phyloP scores from a whole-genome alignment of 192 early-diverging fungal genomes.

The Dissophora ornata region DNA sequence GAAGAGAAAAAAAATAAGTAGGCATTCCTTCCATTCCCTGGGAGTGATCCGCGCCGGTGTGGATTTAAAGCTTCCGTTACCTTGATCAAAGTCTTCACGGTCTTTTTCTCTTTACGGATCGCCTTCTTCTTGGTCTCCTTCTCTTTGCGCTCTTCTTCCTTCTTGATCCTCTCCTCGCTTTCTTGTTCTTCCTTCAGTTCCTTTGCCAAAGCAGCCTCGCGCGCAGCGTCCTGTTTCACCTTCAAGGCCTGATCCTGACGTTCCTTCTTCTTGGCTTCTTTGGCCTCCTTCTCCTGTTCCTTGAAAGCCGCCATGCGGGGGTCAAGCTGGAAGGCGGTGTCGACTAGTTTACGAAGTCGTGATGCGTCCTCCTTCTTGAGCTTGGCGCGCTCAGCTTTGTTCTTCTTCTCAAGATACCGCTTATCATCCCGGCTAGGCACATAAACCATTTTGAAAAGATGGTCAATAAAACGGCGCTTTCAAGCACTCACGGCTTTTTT shows the following conservation, averaged over 20 bases:
- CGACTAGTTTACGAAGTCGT: slow-evolving; percentile 64
- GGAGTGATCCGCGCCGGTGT: too few species aligned
- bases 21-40: neutral
- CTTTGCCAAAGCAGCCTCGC: slow-evolving; percentile 43
- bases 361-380: slow-evolving; percentile 87
- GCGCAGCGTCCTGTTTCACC: slow-evolving; percentile 50
- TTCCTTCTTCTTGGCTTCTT: slow-evolving; percentile 75
- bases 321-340: slow-evolving; percentile 74
- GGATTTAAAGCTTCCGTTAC: too few species aligned
- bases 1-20: neutral
- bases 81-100: slow-evolving; percentile 67
- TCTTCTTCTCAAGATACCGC: slow-evolving; percentile 80
- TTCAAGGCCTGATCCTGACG: slow-evolving; percentile 60
- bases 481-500: too few species aligned
- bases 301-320: slow-evolving; percentile 81
- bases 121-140: slow-evolving; percentile 64
- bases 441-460: too few species aligned
- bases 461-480: too few species aligned
- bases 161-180: slow-evolving; percentile 60
- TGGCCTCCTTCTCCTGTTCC: slow-evolving; percentile 73
- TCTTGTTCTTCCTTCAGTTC: slow-evolving; percentile 55
- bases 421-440: slow-evolving; percentile 76
- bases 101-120: slow-evolving; percentile 81
- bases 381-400: slow-evolving; percentile 76
- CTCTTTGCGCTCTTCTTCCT: slow-evolving; percentile 65